phyloP scores from a whole-genome alignment of 1,284 basidiomycete genomes.

The Naganishia sp. region DNA sequence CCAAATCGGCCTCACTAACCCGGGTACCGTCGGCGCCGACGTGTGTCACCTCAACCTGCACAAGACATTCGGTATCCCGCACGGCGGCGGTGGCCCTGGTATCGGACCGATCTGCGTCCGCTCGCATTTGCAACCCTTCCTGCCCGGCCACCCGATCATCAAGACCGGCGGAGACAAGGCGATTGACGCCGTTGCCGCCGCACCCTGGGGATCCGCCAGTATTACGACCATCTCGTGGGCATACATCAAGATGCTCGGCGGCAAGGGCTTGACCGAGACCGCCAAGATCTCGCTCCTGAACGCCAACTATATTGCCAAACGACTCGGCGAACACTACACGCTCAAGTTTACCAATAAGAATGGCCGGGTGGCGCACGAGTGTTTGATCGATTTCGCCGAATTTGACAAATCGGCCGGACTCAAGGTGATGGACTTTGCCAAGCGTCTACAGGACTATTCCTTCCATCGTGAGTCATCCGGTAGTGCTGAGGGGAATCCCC shows the following conservation, averaged over 20 bases:
- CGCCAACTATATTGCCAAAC: slow-evolving; percentile 94
- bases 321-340: slow-evolving; percentile 81
- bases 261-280: slow-evolving; percentile 77
- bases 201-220: slow-evolving; percentile 90
- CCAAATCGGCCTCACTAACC: slow-evolving; percentile 91
- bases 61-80: slow-evolving; percentile 73
- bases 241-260: slow-evolving; percentile 97
- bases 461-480: slow-evolving; percentile 41
- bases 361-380: slow-evolving; percentile 89
- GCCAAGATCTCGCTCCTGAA: slow-evolving; percentile 86
- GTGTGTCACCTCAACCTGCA: slow-evolving; percentile 98
- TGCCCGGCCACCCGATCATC: slow-evolving; percentile 85
- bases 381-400: slow-evolving; percentile 91
- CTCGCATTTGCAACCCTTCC: slow-evolving; percentile 88
- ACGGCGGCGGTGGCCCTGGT: slow-evolving; percentile 96
- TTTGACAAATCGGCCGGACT: slow-evolving; percentile 85
- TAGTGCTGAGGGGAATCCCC: background rate
- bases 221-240: slow-evolving; percentile 98
- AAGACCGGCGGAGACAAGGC: slow-evolving; percentile 68
- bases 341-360: slow-evolving; percentile 88
- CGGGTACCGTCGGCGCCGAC: slow-evolving; percentile 93
- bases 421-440: slow-evolving; percentile 94
- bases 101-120: slow-evolving; percentile 89
- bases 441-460: slow-evolving; percentile 67
- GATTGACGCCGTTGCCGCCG: slow-evolving; percentile 86